A percentile compares a stretch with the other conserved stretches of the same genome.
Evolutionary conservation across 352 stramenopile species (phyloP).

Genomic region (Phytophthora macrochlamydospora): DNA sequence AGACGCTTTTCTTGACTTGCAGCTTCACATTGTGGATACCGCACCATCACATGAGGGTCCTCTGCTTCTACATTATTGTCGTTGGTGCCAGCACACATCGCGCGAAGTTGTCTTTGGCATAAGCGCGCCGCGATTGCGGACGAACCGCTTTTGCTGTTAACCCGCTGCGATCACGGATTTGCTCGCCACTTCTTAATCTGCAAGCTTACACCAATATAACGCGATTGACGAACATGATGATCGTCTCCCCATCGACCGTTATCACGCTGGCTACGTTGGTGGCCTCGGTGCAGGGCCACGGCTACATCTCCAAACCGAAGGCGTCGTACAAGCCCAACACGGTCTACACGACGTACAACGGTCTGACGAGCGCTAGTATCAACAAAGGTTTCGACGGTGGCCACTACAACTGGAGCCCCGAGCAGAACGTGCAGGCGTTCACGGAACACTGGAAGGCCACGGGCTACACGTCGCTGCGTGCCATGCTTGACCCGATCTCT

Average conservation of each 20-base stretch:
- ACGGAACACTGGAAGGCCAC: slow-evolving; percentile 30
- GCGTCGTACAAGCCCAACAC: slow-evolving; percentile 32
- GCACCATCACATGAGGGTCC: neutral
- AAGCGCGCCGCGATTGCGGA: neutral
- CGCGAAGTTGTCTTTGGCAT: neutral
- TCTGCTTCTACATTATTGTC: slow-evolving; percentile 14
- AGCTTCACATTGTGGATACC: neutral
- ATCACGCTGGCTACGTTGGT: slow-evolving; percentile 19
- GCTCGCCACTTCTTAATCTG: too few species aligned
- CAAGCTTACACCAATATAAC: neutral
- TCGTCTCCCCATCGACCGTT: slow-evolving; percentile 8
- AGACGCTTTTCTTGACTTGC: neutral
- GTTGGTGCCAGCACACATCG: slow-evolving; percentile 9
- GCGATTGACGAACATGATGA: slow-evolving; percentile 13
- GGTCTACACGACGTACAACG: slow-evolving; percentile 34
- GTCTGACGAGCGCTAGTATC: slow-evolving; percentile 24
- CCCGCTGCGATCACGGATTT: neutral
- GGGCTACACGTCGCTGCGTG: slow-evolving; percentile 38
- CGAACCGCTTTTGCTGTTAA: too few species aligned
- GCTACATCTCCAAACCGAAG: slow-evolving; percentile 27
- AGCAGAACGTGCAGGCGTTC: slow-evolving; percentile 40
- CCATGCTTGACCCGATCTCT: slow-evolving; percentile 41
- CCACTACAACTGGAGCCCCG: slow-evolving; percentile 38
- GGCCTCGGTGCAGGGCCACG: slow-evolving; percentile 14
- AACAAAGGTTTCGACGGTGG: slow-evolving; percentile 37